Percentiles rank a stretch among this genome's conserved stretches.
Conservation (phyloP, 1,284 basidiomycete species). For the Rhodotorula sp. region DNA sequence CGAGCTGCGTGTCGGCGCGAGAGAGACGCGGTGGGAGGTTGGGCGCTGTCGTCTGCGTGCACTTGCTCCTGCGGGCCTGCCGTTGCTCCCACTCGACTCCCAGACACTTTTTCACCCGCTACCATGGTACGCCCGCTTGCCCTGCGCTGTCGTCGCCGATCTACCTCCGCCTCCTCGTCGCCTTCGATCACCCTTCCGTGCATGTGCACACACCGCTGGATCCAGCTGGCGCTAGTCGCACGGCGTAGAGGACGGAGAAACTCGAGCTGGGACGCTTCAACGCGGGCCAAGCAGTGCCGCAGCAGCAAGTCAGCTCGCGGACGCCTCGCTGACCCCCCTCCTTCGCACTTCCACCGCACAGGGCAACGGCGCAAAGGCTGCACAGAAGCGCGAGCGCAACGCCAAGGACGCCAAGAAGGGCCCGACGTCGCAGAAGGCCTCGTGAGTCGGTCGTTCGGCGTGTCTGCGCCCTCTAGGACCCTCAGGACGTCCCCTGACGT, state of each 20-base stretch:
- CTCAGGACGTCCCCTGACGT: not conserved
- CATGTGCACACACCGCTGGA: too few species aligned
- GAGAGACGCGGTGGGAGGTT: too few species aligned
- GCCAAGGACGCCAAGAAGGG: conserved; percentile 28
- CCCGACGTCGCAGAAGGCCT: conserved; percentile 22
- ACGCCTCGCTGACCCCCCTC: too few species aligned
- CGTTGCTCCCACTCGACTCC: not conserved
- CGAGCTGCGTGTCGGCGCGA: too few species aligned
- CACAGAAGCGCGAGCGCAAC: conserved; percentile 24
- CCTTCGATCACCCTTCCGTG: not conserved
- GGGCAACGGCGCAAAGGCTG: conserved; percentile 34
- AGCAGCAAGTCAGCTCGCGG: not conserved
- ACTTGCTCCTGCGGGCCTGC: not conserved
- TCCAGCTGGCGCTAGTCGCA: too few species aligned
- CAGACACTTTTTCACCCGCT: not conserved
- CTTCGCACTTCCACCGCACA: not conserved
- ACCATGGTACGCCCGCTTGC: conserved; percentile 3
- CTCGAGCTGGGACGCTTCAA: not conserved
- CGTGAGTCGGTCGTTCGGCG: not conserved
- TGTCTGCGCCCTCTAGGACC: not conserved
- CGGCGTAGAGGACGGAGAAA: too few species aligned
- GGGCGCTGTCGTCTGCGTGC: not conserved
- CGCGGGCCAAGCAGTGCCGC: not conserved
- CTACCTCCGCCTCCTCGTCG: not conserved
- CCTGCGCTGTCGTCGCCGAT: not conserved